Conservation (phyloP, 306 rosid species). For the Gastrolobium bilobum region DNA sequence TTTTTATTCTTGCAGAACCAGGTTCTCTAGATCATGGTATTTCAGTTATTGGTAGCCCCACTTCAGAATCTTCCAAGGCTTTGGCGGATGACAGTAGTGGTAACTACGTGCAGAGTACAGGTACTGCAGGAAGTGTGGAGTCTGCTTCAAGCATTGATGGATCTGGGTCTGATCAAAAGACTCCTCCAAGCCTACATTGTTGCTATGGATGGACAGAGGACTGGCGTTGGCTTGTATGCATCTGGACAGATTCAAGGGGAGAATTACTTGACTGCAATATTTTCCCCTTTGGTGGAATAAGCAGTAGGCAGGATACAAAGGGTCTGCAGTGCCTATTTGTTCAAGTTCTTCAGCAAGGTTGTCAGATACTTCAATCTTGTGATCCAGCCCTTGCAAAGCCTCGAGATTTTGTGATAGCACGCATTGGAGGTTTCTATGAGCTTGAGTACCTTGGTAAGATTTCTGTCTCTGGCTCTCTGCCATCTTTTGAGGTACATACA, state of each 20-base stretch:
- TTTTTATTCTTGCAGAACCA: constrained; percentile 93
- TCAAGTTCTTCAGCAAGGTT: constrained; percentile 98
- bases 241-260: constrained; percentile 98
- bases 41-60: constrained; percentile 67
- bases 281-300: constrained; percentile 98
- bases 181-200: constrained; percentile 90
- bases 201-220: constrained; percentile 99
- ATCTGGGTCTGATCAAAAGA: constrained; percentile 76
- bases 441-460: constrained; percentile 93
- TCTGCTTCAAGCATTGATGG: constrained; percentile 79
- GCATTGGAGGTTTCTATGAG: constrained; percentile 95
- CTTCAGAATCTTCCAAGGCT: constrained; percentile 79
- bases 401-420: constrained; percentile 93
- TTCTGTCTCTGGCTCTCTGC: constrained; percentile 39
- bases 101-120: constrained; percentile 65
- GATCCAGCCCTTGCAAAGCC: constrained; percentile 85
- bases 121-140: constrained; percentile 71
- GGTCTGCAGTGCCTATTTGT: constrained; percentile 95
- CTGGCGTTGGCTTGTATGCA: constrained; percentile 99
- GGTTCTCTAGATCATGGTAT: constrained; percentile 90
- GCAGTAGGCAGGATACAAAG: constrained; percentile 99
- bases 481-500: neutral
- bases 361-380: constrained; percentile 91
- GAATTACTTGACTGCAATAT: constrained; percentile 91
- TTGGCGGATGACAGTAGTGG: constrained; percentile 83